Evolutionary conservation across 768 basidiomycete species (phyloP).

Genomic region (Agrocybe praecox): DNA sequence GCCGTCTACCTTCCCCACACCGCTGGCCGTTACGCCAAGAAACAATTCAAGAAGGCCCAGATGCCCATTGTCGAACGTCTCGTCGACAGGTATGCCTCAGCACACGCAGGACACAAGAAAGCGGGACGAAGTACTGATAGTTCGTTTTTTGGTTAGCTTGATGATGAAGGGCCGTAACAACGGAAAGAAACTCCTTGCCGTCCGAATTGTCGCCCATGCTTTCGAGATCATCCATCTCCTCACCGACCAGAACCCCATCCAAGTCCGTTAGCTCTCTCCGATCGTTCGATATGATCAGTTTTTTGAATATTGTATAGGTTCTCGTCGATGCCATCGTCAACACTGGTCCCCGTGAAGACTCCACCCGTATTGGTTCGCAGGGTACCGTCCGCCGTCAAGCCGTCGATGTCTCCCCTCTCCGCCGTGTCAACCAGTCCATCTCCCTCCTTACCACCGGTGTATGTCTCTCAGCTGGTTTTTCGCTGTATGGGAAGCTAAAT

Average conservation of each 20-base stretch:
- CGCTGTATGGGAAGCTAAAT: neutral
- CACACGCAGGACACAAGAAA: neutral
- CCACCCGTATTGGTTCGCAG: constrained; percentile 99
- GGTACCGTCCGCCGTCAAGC: constrained; percentile 99
- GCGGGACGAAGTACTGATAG: neutral
- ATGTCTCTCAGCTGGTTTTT: constrained; percentile 13
- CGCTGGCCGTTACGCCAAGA: constrained; percentile 98
- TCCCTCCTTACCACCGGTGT: constrained; percentile 95
- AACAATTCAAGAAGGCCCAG: constrained; percentile 99
- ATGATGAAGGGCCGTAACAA: constrained; percentile 99
- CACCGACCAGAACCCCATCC: constrained; percentile 99
- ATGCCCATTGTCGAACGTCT: constrained; percentile 99
- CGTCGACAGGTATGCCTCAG: constrained; percentile 80
- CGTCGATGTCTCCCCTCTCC: constrained; percentile 98
- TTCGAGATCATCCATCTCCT: constrained; percentile 99
- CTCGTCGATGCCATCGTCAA: constrained; percentile 99
- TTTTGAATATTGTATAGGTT: constrained; percentile 47
- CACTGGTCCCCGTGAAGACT: constrained; percentile 99
- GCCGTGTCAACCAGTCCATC: constrained; percentile 97
- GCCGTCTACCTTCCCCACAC: constrained; percentile 98
- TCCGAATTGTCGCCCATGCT: constrained; percentile 98
- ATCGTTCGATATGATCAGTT: neutral
- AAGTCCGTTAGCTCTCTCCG: constrained; percentile 54
- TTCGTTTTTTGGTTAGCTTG: constrained; percentile 53
- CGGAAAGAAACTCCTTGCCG: constrained; percentile 98